These are phyloP conservation scores for Plasmodium fragile DNA, from an alignment of 169 alveolate genomes.

Conservation along the genomic window DNA sequence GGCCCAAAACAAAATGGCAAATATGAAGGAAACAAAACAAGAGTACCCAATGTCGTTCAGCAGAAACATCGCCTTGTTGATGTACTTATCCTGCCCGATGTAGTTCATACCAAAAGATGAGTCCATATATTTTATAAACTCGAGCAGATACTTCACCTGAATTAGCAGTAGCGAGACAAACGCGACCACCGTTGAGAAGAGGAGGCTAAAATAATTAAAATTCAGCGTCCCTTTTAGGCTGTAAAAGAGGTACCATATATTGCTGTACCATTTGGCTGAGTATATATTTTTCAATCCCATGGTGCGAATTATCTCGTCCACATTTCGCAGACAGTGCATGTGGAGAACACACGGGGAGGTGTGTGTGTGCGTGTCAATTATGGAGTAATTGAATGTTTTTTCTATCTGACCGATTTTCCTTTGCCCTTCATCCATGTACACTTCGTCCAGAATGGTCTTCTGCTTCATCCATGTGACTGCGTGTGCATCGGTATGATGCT, in stretches of 20 bases:
- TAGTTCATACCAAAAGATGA: slow-evolving; percentile 1
- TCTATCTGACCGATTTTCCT: slow-evolving; percentile 66
- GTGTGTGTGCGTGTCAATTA: slow-evolving; percentile 50
- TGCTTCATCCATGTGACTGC: slow-evolving; percentile 32
- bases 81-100: background rate
- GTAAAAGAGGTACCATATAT: slow-evolving; percentile 64
- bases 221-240: slow-evolving; percentile 69
- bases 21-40: slow-evolving; percentile 23
- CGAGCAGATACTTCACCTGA: slow-evolving; percentile 37
- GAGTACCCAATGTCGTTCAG: slow-evolving; percentile 53
- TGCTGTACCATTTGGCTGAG: slow-evolving; percentile 55
- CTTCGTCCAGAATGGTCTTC: slow-evolving; percentile 44
- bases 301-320: slow-evolving; percentile 25
- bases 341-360: slow-evolving; percentile 71
- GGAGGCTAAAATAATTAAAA: slow-evolving; percentile 59
- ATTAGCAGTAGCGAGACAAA: slow-evolving; percentile 29
- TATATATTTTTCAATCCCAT: slow-evolving; percentile 65
- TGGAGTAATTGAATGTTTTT: slow-evolving; percentile 65
- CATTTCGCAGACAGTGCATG: slow-evolving; percentile 64
- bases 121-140: slow-evolving; percentile 17
- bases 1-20: slow-evolving; percentile 46
- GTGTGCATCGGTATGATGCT: background rate
- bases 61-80: slow-evolving; percentile 6
- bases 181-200: slow-evolving; percentile 54
- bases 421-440: slow-evolving; percentile 14